phyloP scores from a whole-genome alignment of 2,329 filamentous ascomycete species.

The Colletotrichum eleusines region DNA sequence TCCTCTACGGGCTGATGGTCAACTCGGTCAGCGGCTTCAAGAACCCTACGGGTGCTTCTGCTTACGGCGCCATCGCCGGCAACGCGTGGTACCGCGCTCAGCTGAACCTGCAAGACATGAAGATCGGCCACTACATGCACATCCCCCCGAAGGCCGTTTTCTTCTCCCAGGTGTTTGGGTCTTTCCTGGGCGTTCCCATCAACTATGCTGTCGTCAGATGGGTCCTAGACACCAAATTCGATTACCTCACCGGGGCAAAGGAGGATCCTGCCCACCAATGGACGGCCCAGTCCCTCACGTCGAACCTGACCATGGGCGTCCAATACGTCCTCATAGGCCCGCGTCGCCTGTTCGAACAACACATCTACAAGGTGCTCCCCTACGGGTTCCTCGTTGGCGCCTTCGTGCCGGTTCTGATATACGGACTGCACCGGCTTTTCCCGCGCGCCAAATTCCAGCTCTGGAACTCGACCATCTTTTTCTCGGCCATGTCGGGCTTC shows the following conservation, averaged over 20 bases:
- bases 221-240: slow-evolving; percentile 68
- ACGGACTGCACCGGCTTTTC: slow-evolving; percentile 63
- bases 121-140: slow-evolving; percentile 63
- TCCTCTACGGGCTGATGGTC: slow-evolving; percentile 71
- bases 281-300: slow-evolving; percentile 67
- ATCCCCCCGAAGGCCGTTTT: slow-evolving; percentile 70
- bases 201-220: slow-evolving; percentile 72
- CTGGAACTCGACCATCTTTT: slow-evolving; percentile 74
- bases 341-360: slow-evolving; percentile 58
- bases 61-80: slow-evolving; percentile 70
- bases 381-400: slow-evolving; percentile 67
- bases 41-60: slow-evolving; percentile 68
- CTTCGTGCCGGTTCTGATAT: slow-evolving; percentile 60
- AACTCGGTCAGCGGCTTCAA: slow-evolving; percentile 58
- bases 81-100: slow-evolving; percentile 72
- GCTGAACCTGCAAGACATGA: slow-evolving; percentile 66
- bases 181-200: slow-evolving; percentile 68
- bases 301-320: slow-evolving; percentile 65
- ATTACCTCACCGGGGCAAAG: slow-evolving; percentile 64
- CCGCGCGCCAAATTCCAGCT: slow-evolving; percentile 66
- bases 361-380: slow-evolving; percentile 61
- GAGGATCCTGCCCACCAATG: slow-evolving; percentile 70
- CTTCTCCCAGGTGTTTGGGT: slow-evolving; percentile 71
- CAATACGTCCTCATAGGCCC: slow-evolving; percentile 69
- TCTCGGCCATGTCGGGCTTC: slow-evolving; percentile 65